phyloP scores from a whole-genome alignment of 208 protist species.

The Wallacemonas rigidus region DNA sequence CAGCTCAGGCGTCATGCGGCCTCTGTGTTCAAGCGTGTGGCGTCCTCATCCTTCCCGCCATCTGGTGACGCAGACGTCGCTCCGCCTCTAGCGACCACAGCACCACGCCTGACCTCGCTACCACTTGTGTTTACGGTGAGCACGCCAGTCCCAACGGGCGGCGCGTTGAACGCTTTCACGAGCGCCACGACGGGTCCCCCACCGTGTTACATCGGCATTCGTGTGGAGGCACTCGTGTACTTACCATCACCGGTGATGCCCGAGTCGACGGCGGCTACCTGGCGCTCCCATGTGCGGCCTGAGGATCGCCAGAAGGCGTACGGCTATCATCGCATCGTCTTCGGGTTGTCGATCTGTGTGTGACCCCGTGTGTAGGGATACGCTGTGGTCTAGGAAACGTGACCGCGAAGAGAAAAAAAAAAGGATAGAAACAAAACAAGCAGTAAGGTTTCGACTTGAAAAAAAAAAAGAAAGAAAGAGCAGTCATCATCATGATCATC shows the following conservation, averaged over 20 bases:
- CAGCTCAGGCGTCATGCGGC: not conserved
- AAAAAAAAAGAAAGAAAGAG: not conserved
- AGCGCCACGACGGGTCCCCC: not conserved
- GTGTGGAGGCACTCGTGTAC: slow-evolving; percentile 11
- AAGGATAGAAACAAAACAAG: too few species aligned
- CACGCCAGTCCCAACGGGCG: slow-evolving; percentile 4
- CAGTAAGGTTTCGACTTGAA: not conserved
- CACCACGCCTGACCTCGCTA: not conserved
- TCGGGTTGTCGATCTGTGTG: slow-evolving; percentile 1
- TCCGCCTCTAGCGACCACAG: not conserved
- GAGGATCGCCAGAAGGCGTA: not conserved
- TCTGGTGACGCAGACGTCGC: not conserved
- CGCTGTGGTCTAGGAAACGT: too few species aligned
- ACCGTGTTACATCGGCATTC: slow-evolving; percentile 12
- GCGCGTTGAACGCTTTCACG: slow-evolving; percentile 8
- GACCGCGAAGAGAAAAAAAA: too few species aligned
- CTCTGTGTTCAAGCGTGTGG: not conserved
- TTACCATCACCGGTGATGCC: not conserved
- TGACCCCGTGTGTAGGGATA: not conserved
- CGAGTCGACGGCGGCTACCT: not conserved
- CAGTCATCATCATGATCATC: not conserved
- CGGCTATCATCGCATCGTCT: slow-evolving; percentile 2
- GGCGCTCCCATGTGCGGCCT: not conserved
- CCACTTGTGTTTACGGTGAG: not conserved
- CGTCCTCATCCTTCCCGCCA: not conserved